Conservation (phyloP, 208 protist species). For the Trypanosomatidae sp. region DNA sequence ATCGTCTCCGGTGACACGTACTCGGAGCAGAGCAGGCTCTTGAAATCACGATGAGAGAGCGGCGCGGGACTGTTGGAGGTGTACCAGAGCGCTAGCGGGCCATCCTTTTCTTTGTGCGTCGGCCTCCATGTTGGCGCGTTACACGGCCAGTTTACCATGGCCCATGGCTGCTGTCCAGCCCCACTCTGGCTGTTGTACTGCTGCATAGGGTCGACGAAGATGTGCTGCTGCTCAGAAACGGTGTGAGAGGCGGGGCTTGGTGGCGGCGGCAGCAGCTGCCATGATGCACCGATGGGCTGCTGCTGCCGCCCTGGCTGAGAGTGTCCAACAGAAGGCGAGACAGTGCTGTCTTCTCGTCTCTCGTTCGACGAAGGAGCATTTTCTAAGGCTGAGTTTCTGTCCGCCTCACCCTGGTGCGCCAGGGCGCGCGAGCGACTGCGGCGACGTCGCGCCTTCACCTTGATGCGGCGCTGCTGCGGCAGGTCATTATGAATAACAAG, state of each 20-base stretch:
- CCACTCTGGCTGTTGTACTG: constrained; percentile 11
- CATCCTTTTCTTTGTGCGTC: constrained; percentile 10
- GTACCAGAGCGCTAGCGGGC: constrained; percentile 24
- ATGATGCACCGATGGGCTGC: background rate
- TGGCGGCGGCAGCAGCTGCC: constrained; percentile 19
- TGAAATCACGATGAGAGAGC: constrained; percentile 51
- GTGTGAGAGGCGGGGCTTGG: constrained; percentile 16
- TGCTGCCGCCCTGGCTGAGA: background rate
- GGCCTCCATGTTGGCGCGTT: background rate
- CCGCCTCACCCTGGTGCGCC: background rate
- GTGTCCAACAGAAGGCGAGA: background rate
- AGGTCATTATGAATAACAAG: constrained; percentile 12
- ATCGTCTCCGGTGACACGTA: constrained; percentile 32
- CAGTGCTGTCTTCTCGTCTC: background rate
- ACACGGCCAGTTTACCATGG: constrained; percentile 17
- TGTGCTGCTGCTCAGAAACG: constrained; percentile 6
- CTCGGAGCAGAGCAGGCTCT: constrained; percentile 61
- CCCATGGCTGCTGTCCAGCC: constrained; percentile 17
- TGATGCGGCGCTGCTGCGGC: constrained; percentile 13
- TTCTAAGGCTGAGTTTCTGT: background rate
- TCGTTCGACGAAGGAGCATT: background rate
- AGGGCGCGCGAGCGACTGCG: constrained; percentile 10
- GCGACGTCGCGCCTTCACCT: constrained; percentile 23
- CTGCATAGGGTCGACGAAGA: constrained; percentile 16
- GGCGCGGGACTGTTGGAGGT: constrained; percentile 23